Evolutionary conservation across 352 stramenopile genomes (phyloP).

Genomic region (Phytophthora aleatoria): DNA sequence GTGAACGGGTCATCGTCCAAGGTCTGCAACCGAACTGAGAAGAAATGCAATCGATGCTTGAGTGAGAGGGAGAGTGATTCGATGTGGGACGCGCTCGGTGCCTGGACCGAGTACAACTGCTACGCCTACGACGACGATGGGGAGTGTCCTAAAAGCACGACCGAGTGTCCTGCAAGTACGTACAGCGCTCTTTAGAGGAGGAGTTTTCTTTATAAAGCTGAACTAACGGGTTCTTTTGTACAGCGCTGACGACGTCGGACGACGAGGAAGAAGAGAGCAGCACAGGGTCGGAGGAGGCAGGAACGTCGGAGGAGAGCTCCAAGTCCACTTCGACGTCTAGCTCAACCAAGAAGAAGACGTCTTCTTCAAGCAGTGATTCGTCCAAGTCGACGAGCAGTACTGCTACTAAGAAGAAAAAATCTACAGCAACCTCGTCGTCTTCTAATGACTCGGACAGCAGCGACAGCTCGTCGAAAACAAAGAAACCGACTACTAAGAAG

Average conservation of each 20-base stretch:
- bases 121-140: slow-evolving; percentile 39
- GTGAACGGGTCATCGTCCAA: slow-evolving; percentile 49
- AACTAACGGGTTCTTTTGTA: not conserved
- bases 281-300: slow-evolving; percentile 18
- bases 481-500: slow-evolving; percentile 33
- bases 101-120: slow-evolving; percentile 52
- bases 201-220: too few relatives aligned
- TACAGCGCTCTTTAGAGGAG: not conserved
- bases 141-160: slow-evolving; percentile 46
- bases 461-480: slow-evolving; percentile 26
- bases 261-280: slow-evolving; percentile 20
- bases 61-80: slow-evolving; percentile 32
- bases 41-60: slow-evolving; percentile 54
- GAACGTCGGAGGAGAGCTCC: slow-evolving; percentile 21
- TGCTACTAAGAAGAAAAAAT: slow-evolving; percentile 30
- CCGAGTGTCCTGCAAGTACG: slow-evolving; percentile 45
- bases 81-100: slow-evolving; percentile 22
- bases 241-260: slow-evolving; percentile 25
- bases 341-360: slow-evolving; percentile 33
- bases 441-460: slow-evolving; percentile 29
- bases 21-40: slow-evolving; percentile 48
- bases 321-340: slow-evolving; percentile 21
- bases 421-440: slow-evolving; percentile 17
- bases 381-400: slow-evolving; percentile 33
- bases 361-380: slow-evolving; percentile 34